phyloP scores from a whole-genome alignment of 2,329 filamentous ascomycete species.

The Didymella glomerata region DNA sequence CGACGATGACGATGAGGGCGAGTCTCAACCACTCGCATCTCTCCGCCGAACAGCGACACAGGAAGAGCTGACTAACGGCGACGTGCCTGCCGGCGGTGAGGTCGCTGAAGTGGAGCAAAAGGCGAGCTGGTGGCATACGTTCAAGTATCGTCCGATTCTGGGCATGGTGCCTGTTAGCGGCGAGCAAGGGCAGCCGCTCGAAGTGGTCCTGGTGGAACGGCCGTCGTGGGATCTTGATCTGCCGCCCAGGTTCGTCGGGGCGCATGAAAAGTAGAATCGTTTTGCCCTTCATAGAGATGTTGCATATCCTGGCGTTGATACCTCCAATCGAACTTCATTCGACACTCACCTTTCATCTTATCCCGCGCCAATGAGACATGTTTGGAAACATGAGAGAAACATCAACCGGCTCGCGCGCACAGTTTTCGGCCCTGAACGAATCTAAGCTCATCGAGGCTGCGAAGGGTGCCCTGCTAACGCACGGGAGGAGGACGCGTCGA shows the following conservation, averaged over 20 bases:
- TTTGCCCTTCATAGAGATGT: conserved; percentile 4
- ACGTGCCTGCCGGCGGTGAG: conserved; percentile 25
- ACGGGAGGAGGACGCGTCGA: conserved; percentile 11
- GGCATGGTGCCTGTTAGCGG: conserved; percentile 69
- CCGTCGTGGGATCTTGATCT: conserved; percentile 84
- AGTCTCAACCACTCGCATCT: conserved; percentile 32
- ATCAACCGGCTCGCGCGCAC: background rate
- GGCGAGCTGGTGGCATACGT: conserved; percentile 75
- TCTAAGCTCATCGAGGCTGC: conserved; percentile 2
- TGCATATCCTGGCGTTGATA: conserved; percentile 21
- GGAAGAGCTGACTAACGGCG: conserved; percentile 32
- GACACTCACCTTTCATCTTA: background rate
- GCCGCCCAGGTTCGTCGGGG: conserved; percentile 67
- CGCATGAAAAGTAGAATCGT: conserved; percentile 41
- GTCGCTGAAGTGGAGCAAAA: conserved; percentile 29
- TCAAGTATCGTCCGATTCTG: conserved; percentile 93
- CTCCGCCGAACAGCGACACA: conserved; percentile 39
- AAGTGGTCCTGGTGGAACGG: conserved; percentile 88
- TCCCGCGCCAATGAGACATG: conserved; percentile 5
- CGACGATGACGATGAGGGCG: conserved; percentile 51
- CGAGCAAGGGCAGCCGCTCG: conserved; percentile 60
- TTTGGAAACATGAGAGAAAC: conserved; percentile 1
- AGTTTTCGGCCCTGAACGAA: background rate
- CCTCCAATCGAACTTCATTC: conserved; percentile 10
- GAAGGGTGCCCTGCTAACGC: conserved; percentile 1